Evolutionary conservation across 2,329 filamentous ascomycete genomes (phyloP).

Genomic region (Cephalotrichum gorgonifer): DNA sequence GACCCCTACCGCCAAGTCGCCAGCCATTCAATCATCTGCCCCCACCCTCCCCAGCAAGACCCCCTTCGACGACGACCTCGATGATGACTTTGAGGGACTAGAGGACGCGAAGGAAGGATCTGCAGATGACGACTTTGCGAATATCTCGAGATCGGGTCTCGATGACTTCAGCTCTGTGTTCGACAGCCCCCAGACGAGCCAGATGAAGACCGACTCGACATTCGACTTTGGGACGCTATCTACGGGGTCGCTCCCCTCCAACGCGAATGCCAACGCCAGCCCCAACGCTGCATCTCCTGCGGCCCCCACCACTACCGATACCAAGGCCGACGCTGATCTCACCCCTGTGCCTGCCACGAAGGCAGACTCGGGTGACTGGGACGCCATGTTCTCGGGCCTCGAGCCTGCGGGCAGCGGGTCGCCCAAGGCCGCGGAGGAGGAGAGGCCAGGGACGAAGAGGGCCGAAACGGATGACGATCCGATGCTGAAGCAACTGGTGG

Average conservation of each 20-base stretch:
- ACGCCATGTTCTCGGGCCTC: conserved; percentile 79
- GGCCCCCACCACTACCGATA: conserved; percentile 12
- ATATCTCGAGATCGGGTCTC: conserved; percentile 57
- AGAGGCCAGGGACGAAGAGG: conserved; percentile 23
- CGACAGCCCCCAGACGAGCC: conserved; percentile 53
- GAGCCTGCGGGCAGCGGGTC: conserved; percentile 39
- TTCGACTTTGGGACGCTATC: conserved; percentile 47
- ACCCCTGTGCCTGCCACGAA: conserved; percentile 22
- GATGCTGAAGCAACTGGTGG: conserved; percentile 77
- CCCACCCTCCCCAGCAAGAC: conserved; percentile 27
- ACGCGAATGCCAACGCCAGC: not conserved
- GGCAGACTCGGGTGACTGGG: conserved; percentile 70
- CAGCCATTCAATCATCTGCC: conserved; percentile 13
- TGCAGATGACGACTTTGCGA: conserved; percentile 71
- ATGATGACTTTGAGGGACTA: conserved; percentile 72
- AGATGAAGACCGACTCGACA: conserved; percentile 41
- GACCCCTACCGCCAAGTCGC: conserved; percentile 12
- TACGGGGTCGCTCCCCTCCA: conserved; percentile 14
- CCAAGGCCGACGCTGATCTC: conserved; percentile 27
- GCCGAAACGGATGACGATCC: conserved; percentile 75
- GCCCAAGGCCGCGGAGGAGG: conserved; percentile 13
- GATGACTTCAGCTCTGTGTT: conserved; percentile 78
- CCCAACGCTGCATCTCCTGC: conserved; percentile 7
- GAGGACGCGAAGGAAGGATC: conserved; percentile 76
- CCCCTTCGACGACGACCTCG: conserved; percentile 60